Evolutionary conservation across 2,329 filamentous ascomycete species (phyloP).

Genomic region (Penicillium sp.): DNA sequence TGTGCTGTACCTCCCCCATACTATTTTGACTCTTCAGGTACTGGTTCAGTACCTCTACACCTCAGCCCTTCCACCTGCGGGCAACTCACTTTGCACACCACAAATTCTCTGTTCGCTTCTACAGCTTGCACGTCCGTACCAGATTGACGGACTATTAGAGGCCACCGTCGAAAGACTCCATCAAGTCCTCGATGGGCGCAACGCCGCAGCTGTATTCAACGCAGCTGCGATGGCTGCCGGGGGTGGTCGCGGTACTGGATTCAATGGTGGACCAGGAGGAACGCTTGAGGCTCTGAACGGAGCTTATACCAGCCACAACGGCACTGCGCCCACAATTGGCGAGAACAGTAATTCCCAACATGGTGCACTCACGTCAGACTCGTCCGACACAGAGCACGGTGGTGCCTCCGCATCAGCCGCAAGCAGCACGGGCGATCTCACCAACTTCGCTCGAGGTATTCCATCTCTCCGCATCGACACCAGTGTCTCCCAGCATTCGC

Average conservation of each 20-base stretch:
- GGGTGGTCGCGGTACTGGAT: constrained; percentile 74
- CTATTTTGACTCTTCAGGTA: constrained; percentile 76
- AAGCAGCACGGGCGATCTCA: constrained; percentile 23
- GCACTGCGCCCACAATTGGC: constrained; percentile 15
- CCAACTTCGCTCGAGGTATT: constrained; percentile 24
- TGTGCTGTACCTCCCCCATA: constrained; percentile 87
- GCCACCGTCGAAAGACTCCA: constrained; percentile 87
- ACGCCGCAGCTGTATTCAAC: constrained; percentile 94
- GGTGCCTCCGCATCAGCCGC: constrained; percentile 20
- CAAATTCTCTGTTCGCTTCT: constrained; percentile 92
- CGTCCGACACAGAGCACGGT: constrained; percentile 35
- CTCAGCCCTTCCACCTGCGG: constrained; percentile 68
- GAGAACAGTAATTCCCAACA: constrained; percentile 21
- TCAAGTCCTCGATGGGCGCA: constrained; percentile 77
- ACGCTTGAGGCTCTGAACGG: constrained; percentile 38
- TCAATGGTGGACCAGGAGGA: constrained; percentile 47
- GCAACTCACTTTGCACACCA: constrained; percentile 74
- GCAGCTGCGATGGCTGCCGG: constrained; percentile 96
- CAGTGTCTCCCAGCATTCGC: constrained; percentile 23
- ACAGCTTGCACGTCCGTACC: constrained; percentile 86
- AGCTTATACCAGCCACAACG: constrained; percentile 21
- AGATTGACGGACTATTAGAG: constrained; percentile 83
- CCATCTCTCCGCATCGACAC: constrained; percentile 36
- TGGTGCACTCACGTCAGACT: constrained; percentile 29
- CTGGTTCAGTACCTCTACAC: constrained; percentile 91